These are phyloP conservation scores for Chloranthus sessilifolius DNA, from an alignment of 164 flowering plant species.

Conservation along the genomic window DNA sequence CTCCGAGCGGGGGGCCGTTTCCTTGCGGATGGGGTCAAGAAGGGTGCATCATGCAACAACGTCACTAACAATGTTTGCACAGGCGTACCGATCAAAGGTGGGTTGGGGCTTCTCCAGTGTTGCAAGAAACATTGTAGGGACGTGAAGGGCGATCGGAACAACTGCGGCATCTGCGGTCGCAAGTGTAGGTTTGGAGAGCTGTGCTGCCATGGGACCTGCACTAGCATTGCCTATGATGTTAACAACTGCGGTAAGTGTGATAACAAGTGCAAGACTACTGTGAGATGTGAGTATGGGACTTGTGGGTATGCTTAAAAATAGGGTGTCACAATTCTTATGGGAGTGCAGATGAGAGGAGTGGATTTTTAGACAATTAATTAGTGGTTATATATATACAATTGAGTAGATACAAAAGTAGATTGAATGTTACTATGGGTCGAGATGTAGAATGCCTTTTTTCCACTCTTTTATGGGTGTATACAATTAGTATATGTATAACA, in stretches of 20 bases:
- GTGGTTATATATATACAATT: not conserved
- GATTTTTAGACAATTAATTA: not conserved
- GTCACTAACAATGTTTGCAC: conserved; percentile 16
- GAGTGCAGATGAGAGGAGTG: not conserved
- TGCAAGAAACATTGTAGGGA: conserved; percentile 65
- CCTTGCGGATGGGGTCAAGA: conserved; percentile 14
- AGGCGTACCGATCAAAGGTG: conserved; percentile 17
- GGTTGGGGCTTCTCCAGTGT: conserved; percentile 34
- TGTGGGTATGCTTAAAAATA: conserved; percentile 49
- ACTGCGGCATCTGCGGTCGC: conserved; percentile 47
- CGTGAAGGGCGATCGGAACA: conserved; percentile 42
- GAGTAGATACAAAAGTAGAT: conserved; percentile 4
- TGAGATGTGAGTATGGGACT: conserved; percentile 37
- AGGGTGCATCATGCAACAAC: conserved; percentile 16
- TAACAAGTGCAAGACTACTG: conserved; percentile 31
- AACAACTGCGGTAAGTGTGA: conserved; percentile 55
- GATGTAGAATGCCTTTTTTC: conserved; percentile 6
- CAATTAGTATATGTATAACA: conserved; percentile 16
- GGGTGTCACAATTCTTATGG: not conserved
- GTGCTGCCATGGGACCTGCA: conserved; percentile 53
- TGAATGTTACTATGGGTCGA: too few relatives aligned
- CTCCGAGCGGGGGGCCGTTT: not conserved
- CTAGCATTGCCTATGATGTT: conserved; percentile 18
- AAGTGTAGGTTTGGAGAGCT: conserved; percentile 38
- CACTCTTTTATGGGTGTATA: conserved; percentile 9